Percentiles rank a stretch among this genome's conserved stretches.
Conservation (phyloP, 345 rosid genomes). For the Nephelium lappaceum region DNA sequence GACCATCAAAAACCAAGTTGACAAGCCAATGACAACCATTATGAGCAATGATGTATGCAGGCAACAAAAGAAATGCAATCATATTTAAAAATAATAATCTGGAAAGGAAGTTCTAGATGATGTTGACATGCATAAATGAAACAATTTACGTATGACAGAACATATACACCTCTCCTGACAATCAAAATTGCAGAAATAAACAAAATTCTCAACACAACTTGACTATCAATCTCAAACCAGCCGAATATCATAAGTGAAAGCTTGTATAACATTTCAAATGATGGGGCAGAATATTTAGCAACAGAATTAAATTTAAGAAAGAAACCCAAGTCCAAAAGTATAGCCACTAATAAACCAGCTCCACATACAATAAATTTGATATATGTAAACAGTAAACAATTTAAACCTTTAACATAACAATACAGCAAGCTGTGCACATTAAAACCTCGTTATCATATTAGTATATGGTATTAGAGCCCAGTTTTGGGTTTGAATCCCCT, state of each 20-base stretch:
- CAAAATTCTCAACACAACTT: constrained; percentile 8
- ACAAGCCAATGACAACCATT: background rate
- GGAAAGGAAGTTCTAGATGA: background rate
- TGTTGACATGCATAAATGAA: constrained; percentile 1
- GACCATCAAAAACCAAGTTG: background rate
- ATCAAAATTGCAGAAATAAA: background rate
- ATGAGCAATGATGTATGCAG: background rate
- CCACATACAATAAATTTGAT: background rate
- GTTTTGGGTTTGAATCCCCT: no score
- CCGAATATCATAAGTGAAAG: background rate
- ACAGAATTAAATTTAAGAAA: background rate
- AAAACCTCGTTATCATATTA: no score
- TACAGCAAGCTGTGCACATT: background rate
- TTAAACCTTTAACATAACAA: background rate
- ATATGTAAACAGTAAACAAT: background rate
- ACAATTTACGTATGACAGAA: background rate
- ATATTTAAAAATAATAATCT: background rate
- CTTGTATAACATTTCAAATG: background rate
- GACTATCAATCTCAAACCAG: background rate
- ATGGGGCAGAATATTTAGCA: background rate
- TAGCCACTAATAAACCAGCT: background rate
- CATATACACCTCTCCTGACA: background rate
- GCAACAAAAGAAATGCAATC: background rate
- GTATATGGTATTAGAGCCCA: no score
- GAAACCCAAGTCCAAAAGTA: background rate